Evolutionary conservation across 306 rosid genomes (phyloP).

Genomic region (Quercus engelmannii): DNA sequence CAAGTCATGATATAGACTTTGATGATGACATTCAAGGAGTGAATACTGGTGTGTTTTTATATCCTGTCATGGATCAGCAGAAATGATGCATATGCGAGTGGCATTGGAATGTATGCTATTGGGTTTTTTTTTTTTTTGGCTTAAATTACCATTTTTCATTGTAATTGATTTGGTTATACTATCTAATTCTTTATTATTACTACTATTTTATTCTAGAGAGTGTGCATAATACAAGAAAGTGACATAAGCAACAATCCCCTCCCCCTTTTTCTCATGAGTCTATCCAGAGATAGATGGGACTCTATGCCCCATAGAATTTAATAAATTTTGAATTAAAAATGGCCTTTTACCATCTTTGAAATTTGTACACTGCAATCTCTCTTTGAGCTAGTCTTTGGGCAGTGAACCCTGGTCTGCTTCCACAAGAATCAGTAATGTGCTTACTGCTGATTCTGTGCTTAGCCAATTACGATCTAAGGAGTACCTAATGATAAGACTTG

Average conservation of each 20-base stretch:
- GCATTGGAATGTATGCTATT: neutral
- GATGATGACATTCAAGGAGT: constrained; percentile 44
- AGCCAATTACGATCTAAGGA: too few species aligned
- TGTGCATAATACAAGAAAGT: neutral
- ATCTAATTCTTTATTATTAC: neutral
- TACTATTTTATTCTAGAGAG: neutral
- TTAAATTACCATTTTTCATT: neutral
- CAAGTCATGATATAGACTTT: constrained; percentile 57
- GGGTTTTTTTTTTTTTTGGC: neutral
- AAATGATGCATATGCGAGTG: constrained; percentile 1
- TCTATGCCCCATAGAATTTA: neutral
- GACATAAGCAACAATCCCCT: neutral
- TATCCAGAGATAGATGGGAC: neutral
- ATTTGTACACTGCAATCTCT: neutral
- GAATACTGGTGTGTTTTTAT: constrained; percentile 38
- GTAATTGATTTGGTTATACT: neutral
- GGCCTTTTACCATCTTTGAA: too few species aligned
- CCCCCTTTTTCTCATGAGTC: neutral
- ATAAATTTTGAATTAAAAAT: neutral
- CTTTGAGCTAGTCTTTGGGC: neutral
- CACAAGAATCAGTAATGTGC: neutral
- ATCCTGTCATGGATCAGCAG: constrained; percentile 5
- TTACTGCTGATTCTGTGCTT: neutral
- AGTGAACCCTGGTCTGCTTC: neutral
- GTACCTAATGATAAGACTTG: neutral